Percentiles rank a stretch among this genome's conserved stretches.
These are phyloP conservation scores for Epichloe coenophiala DNA, from an alignment of 2,329 filamentous ascomycete genomes.

Conservation along the genomic window DNA sequence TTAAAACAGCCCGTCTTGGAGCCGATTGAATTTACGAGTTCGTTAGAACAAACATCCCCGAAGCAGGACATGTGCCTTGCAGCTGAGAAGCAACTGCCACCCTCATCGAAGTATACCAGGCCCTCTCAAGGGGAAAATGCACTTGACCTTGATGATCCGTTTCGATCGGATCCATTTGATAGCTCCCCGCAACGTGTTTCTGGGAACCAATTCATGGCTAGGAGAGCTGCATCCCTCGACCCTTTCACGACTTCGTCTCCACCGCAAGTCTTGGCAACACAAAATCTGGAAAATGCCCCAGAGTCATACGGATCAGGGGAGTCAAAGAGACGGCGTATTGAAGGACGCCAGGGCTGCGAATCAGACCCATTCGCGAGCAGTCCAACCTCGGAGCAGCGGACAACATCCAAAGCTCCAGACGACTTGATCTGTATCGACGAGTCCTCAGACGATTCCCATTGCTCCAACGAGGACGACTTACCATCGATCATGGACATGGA, in stretches of 20 bases:
- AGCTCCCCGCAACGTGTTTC: constrained; percentile 16
- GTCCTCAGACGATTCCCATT: constrained; percentile 16
- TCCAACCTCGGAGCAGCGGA: not conserved
- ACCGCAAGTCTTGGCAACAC: not conserved
- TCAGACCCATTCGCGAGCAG: not conserved
- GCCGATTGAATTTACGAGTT: constrained; percentile 25
- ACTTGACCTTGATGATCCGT: not conserved
- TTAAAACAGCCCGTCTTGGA: constrained; percentile 7
- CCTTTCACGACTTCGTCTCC: constrained; percentile 8
- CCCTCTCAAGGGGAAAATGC: not conserved
- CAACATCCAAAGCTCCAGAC: not conserved
- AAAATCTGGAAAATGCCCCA: not conserved
- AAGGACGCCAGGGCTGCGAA: not conserved
- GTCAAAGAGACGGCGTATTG: not conserved
- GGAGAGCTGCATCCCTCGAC: constrained; percentile 8
- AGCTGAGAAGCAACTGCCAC: not conserved
- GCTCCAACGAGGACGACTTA: constrained; percentile 33
- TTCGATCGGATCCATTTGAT: constrained; percentile 21
- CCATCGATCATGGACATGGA: constrained; percentile 32
- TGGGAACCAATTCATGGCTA: not conserved
- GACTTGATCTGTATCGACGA: constrained; percentile 24
- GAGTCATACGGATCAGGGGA: not conserved
- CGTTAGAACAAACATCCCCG: constrained; percentile 11
- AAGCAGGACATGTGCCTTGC: not conserved
- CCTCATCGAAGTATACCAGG: not conserved